These are phyloP conservation scores for Phylloporus rhodoxanthus DNA, from an alignment of 768 basidiomycete species.

Conservation along the genomic window DNA sequence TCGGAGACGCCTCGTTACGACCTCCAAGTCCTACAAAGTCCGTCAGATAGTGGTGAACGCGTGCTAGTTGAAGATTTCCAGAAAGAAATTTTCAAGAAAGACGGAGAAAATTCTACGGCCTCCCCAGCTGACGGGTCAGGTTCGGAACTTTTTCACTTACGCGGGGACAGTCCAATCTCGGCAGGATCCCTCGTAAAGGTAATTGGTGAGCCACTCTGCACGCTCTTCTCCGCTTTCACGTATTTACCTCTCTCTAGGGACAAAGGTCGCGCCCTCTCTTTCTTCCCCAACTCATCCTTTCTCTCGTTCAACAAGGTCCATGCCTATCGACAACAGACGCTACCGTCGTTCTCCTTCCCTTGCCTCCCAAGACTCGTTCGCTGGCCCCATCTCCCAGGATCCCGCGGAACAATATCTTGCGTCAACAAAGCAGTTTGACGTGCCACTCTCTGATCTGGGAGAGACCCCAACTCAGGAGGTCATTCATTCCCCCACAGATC, in stretches of 20 bases:
- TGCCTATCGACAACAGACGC: slow-evolving; percentile 11
- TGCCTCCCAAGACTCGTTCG: slow-evolving; percentile 61
- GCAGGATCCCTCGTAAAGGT: slow-evolving; percentile 26
- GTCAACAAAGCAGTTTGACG: slow-evolving; percentile 43
- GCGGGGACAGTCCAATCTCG: slow-evolving; percentile 21
- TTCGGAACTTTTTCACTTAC: slow-evolving; percentile 21
- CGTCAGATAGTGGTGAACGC: slow-evolving; percentile 14
- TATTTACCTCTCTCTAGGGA: slow-evolving; percentile 26
- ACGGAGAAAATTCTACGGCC: slow-evolving; percentile 11
- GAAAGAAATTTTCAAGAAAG: slow-evolving; percentile 41
- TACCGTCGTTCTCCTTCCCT: slow-evolving; percentile 33
- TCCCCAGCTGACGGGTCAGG: slow-evolving; percentile 17
- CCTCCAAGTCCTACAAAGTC: slow-evolving; percentile 24
- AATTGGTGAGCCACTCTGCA: slow-evolving; percentile 31
- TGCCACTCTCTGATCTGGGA: slow-evolving; percentile 55
- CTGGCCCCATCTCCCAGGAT: slow-evolving; percentile 44
- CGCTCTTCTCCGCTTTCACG: too few relatives aligned
- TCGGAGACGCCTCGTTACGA: slow-evolving; percentile 45
- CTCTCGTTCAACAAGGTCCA: slow-evolving; percentile 16
- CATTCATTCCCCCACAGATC: slow-evolving; percentile 32
- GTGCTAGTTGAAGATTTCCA: slow-evolving; percentile 41
- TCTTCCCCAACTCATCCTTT: slow-evolving; percentile 24
- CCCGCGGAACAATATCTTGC: slow-evolving; percentile 43
- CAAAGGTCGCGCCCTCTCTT: slow-evolving; percentile 33
- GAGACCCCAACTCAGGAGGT: slow-evolving; percentile 27